A percentile compares a stretch with the other conserved stretches of the same genome.
Evolutionary conservation across 2,329 filamentous ascomycete species (phyloP).

Genomic region (Bipolaris gigantea): DNA sequence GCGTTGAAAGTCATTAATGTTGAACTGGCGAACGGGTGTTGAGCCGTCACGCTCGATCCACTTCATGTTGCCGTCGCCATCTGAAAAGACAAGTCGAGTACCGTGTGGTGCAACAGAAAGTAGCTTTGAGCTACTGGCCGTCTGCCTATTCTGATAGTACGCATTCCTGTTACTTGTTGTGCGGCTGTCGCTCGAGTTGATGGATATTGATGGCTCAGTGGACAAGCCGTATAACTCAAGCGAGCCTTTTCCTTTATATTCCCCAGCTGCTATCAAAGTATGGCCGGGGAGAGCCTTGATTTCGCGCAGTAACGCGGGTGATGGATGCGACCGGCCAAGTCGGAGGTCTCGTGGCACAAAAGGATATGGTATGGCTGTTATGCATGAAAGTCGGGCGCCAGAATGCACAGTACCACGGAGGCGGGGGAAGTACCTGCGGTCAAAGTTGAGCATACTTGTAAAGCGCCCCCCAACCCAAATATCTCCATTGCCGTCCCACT

Average conservation of each 20-base stretch:
- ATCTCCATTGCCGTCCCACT: slow-evolving; percentile 66
- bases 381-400: slow-evolving; percentile 74
- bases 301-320: slow-evolving; percentile 56
- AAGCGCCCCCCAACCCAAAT: slow-evolving; percentile 91
- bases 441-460: slow-evolving; percentile 84
- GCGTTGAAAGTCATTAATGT: slow-evolving; percentile 54
- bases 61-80: slow-evolving; percentile 80
- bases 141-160: slow-evolving; percentile 70
- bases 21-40: slow-evolving; percentile 58
- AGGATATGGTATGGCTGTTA: slow-evolving; percentile 69
- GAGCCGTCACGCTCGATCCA: slow-evolving; percentile 87
- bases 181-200: slow-evolving; percentile 34
- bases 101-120: slow-evolving; percentile 82
- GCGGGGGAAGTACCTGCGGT: slow-evolving; percentile 79
- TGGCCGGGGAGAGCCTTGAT: slow-evolving; percentile 60
- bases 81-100: slow-evolving; percentile 77
- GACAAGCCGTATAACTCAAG: slow-evolving; percentile 79
- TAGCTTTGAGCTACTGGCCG: slow-evolving; percentile 76
- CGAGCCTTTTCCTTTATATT: slow-evolving; percentile 89
- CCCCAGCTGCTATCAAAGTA: slow-evolving; percentile 79
- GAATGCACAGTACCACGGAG: slow-evolving; percentile 80
- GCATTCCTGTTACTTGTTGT: slow-evolving; percentile 49
- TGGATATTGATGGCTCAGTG: slow-evolving; percentile 35
- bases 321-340: slow-evolving; percentile 57
- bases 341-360: slow-evolving; percentile 66